These are phyloP conservation scores for Aspergillus pseudoviridinutans DNA, from an alignment of 2,329 filamentous ascomycete species.

Conservation along the genomic window DNA sequence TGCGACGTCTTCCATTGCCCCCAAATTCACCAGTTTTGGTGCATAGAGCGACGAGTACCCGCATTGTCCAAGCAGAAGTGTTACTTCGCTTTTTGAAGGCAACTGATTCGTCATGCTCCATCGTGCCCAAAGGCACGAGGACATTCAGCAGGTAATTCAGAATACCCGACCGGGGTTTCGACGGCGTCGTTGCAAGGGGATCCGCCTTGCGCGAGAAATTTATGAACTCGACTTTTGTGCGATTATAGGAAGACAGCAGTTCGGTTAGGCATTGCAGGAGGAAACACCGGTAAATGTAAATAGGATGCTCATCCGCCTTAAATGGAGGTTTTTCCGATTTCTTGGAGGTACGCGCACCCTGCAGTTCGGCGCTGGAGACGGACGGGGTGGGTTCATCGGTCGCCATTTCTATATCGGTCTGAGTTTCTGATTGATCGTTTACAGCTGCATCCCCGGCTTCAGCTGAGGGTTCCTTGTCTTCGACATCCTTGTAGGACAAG, in stretches of 20 bases:
- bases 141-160: conserved; percentile 90
- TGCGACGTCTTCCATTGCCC: conserved; percentile 54
- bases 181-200: conserved; percentile 76
- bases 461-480: conserved; percentile 66
- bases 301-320: conserved; percentile 88
- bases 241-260: conserved; percentile 84
- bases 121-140: conserved; percentile 63
- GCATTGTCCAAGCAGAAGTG: conserved; percentile 81
- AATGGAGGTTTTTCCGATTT: conserved; percentile 70
- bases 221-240: conserved; percentile 97
- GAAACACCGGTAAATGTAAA: conserved; percentile 95
- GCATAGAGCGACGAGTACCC: conserved; percentile 80
- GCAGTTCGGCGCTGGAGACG: conserved; percentile 28
- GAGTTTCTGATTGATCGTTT: conserved; percentile 30
- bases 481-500: conserved; percentile 85
- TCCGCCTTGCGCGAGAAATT: conserved; percentile 95
- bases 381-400: conserved; percentile 35
- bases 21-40: conserved; percentile 79
- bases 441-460: conserved; percentile 25
- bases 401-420: conserved; percentile 50
- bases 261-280: conserved; percentile 88
- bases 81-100: conserved; percentile 77
- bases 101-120: conserved; percentile 69
- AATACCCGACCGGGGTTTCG: conserved; percentile 88
- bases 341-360: conserved; percentile 46